Evolutionary conservation across 192 early-diverging fungal genomes (phyloP).

Genomic region (Coemansia sp.): DNA sequence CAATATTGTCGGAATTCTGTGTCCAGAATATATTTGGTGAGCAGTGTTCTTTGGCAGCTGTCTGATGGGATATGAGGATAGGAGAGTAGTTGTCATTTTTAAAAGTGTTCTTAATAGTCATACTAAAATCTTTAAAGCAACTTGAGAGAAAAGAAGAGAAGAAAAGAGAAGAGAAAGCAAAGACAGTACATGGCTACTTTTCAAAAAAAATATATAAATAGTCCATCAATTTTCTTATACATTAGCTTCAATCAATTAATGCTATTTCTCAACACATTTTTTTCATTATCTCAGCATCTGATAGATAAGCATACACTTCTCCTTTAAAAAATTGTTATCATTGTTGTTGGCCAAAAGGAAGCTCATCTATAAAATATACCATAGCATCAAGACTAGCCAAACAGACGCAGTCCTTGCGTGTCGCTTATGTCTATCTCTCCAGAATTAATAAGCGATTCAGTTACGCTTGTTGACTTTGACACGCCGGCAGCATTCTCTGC

Average conservation of each 20-base stretch:
- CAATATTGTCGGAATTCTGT: constrained; percentile 23
- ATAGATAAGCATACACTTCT: no score
- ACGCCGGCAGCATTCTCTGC: constrained; percentile 3
- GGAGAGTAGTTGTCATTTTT: neutral
- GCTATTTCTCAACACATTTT: no score
- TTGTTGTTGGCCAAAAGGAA: no score
- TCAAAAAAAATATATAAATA: neutral
- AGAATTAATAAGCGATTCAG: constrained; percentile 15
- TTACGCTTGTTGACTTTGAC: neutral
- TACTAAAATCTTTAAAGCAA: no score
- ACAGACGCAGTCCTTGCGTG: constrained; percentile 41
- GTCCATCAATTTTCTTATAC: no score
- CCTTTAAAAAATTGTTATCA: no score
- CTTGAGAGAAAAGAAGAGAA: no score
- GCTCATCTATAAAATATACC: constrained; percentile 1
- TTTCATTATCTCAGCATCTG: no score
- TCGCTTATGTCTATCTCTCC: constrained; percentile 19
- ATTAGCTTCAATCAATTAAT: no score
- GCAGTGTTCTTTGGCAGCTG: constrained; percentile 17
- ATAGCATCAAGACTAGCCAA: constrained; percentile 21
- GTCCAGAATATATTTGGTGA: constrained; percentile 29
- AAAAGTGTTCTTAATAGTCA: neutral
- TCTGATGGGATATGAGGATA: neutral
- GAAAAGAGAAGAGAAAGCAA: neutral
- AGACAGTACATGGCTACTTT: neutral